These are phyloP conservation scores for Cutaneotrichosporon dermatis DNA, from an alignment of 1,284 basidiomycete genomes.

Conservation along the genomic window DNA sequence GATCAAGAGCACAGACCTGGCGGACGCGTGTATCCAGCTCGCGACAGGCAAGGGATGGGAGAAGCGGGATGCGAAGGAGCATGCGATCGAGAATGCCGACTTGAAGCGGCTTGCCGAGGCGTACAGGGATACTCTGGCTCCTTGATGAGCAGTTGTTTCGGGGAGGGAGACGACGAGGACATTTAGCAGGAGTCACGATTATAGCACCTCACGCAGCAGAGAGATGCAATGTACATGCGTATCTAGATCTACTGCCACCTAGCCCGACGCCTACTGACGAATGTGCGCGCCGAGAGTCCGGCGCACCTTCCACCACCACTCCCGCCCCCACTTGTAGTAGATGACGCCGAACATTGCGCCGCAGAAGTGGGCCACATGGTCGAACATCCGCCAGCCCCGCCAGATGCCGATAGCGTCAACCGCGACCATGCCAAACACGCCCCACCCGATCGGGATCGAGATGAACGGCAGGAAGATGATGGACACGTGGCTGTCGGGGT, in stretches of 20 bases:
- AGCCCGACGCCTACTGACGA: not conserved
- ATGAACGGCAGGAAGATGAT: conserved; percentile 74
- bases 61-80: not conserved
- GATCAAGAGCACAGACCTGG: conserved; percentile 17
- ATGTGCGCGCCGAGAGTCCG: conserved; percentile 4
- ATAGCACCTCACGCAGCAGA: not conserved
- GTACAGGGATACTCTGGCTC: not conserved
- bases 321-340: conserved; percentile 41
- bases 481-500: conserved; percentile 69
- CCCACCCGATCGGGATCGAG: conserved; percentile 70
- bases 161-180: no score
- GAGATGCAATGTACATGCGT: conserved; percentile 1
- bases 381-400: conserved; percentile 63
- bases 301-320: conserved; percentile 12
- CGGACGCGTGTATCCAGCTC: conserved; percentile 14
- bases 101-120: not conserved
- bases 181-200: no score
- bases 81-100: not conserved
- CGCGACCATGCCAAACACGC: conserved; percentile 65
- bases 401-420: conserved; percentile 71
- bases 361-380: conserved; percentile 48
- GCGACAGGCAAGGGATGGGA: conserved; percentile 30
- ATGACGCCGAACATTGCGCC: conserved; percentile 47
- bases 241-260: not conserved
- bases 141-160: no score